These are phyloP conservation scores for Marchantia polymorpha DNA, from an alignment of 225 moss, liverwort and hornwort species.

Conservation along the genomic window DNA sequence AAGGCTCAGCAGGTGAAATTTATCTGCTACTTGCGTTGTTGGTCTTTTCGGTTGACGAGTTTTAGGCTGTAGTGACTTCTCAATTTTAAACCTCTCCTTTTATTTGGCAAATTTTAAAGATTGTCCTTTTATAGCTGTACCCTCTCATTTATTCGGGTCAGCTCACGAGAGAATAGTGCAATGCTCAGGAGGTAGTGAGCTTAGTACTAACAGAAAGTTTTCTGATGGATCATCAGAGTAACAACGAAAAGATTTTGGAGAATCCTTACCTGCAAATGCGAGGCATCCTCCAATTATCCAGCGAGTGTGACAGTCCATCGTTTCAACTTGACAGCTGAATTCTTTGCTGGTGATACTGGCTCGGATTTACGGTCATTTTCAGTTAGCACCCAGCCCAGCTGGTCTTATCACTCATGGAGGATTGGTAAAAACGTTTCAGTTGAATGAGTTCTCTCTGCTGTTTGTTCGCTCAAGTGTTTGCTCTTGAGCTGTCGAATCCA, in stretches of 20 bases:
- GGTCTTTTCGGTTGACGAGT: too few relatives aligned
- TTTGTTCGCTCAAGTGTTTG: not conserved
- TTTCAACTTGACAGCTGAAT: slow-evolving; percentile 36
- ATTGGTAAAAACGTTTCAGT: not conserved
- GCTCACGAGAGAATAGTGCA: slow-evolving; percentile 34
- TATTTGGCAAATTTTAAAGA: too few relatives aligned
- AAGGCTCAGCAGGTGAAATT: slow-evolving; percentile 85
- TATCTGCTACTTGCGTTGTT: too few relatives aligned
- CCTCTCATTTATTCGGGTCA: not conserved
- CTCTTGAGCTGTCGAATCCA: not conserved
- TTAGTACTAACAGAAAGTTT: slow-evolving; percentile 23
- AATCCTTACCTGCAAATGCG: slow-evolving; percentile 98
- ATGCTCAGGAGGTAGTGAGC: slow-evolving; percentile 79
- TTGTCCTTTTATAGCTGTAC: not conserved
- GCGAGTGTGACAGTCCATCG: slow-evolving; percentile 45
- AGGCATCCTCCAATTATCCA: slow-evolving; percentile 88
- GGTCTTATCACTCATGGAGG: slow-evolving; percentile 7
- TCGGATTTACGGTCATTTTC: not conserved
- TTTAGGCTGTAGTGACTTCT: too few relatives aligned
- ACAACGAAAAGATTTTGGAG: slow-evolving; percentile 98
- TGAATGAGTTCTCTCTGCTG: not conserved
- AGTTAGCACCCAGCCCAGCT: not conserved
- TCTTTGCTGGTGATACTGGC: slow-evolving; percentile 8
- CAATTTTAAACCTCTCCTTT: too few relatives aligned
- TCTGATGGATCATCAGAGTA: slow-evolving; percentile 57